phyloP scores from a whole-genome alignment of 495 filamentous ascomycete genomes.

The Corynascus novoguineensis region DNA sequence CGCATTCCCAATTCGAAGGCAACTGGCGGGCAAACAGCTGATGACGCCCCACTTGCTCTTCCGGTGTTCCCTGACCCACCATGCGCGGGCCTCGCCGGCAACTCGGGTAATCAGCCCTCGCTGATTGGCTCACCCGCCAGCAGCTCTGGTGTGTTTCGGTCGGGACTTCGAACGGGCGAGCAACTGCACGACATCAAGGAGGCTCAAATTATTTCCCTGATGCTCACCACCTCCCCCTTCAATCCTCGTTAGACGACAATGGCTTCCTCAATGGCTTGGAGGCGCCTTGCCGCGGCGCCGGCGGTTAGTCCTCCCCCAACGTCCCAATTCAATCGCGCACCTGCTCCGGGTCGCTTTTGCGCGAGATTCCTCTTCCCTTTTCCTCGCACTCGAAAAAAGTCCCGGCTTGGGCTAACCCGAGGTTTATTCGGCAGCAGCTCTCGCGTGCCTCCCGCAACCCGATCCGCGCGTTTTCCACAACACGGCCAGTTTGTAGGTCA shows the following conservation, averaged over 20 bases:
- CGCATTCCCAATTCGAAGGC: no score
- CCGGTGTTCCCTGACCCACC: conserved; percentile 6
- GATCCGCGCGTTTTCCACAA: conserved; percentile 76
- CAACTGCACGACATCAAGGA: conserved; percentile 14
- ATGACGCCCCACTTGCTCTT: not conserved
- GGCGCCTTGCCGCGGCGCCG: conserved; percentile 41
- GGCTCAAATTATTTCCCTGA: conserved; percentile 30
- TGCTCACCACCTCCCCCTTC: conserved; percentile 25
- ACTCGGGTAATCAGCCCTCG: conserved; percentile 28
- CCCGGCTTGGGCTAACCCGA: conserved; percentile 18
- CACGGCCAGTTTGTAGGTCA: conserved; percentile 67
- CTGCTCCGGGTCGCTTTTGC: not conserved
- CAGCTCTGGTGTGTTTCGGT: conserved; percentile 17
- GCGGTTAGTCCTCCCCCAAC: conserved; percentile 34
- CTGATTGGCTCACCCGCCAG: conserved; percentile 22
- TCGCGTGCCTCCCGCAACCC: conserved; percentile 45
- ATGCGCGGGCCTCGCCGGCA: conserved; percentile 25
- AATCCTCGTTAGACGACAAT: conserved; percentile 35
- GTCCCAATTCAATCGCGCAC: conserved; percentile 1
- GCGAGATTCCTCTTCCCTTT: conserved; percentile 7
- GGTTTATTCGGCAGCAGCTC: conserved; percentile 40
- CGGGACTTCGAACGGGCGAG: conserved; percentile 23
- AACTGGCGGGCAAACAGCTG: not conserved
- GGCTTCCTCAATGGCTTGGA: conserved; percentile 50
- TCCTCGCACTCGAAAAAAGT: conserved; percentile 1